Percentiles rank a stretch among this genome's conserved stretches.
phyloP scores from a whole-genome alignment of 2,329 filamentous ascomycete species.

The Trichoderma breve region DNA sequence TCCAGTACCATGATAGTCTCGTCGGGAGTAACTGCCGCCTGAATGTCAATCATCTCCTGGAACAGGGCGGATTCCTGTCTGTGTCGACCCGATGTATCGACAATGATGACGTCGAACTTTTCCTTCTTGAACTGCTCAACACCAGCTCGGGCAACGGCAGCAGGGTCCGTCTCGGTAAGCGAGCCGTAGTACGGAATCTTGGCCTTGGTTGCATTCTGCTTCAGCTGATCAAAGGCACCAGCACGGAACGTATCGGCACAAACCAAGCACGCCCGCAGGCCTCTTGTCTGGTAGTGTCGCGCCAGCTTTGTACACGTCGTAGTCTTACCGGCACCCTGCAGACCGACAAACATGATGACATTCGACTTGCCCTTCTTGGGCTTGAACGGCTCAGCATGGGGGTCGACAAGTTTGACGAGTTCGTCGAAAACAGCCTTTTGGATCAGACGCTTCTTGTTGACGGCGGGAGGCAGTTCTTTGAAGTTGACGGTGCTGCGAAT shows the following conservation, averaged over 20 bases:
- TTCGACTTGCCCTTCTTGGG: constrained; percentile 95
- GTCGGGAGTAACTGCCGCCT: constrained; percentile 82
- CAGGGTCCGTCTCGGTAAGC: constrained; percentile 92
- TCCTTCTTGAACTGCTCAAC: constrained; percentile 99
- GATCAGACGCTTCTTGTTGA: constrained; percentile 98
- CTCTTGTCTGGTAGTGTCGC: constrained; percentile 87
- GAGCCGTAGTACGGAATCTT: constrained; percentile 99
- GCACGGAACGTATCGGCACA: constrained; percentile 98
- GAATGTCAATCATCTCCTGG: constrained; percentile 97
- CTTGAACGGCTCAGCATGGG: constrained; percentile 92
- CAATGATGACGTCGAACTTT: constrained; percentile 95
- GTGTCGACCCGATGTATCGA: constrained; percentile 94
- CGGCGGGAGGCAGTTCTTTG: constrained; percentile 82
- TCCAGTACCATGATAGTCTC: constrained; percentile 99
- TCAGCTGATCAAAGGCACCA: constrained; percentile 96
- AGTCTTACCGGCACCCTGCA: constrained; percentile 97
- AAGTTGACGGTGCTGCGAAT: constrained; percentile 92
- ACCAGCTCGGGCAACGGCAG: constrained; percentile 88
- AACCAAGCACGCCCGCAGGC: constrained; percentile 89
- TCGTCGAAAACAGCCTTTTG: constrained; percentile 98
- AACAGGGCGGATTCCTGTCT: constrained; percentile 93
- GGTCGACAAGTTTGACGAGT: constrained; percentile 91
- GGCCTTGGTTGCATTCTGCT: constrained; percentile 97
- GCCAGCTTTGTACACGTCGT: constrained; percentile 98
- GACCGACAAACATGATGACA: constrained; percentile 98